Evolutionary conservation across 495 filamentous ascomycete genomes (phyloP).

Genomic region (Hamigera avellanea): DNA sequence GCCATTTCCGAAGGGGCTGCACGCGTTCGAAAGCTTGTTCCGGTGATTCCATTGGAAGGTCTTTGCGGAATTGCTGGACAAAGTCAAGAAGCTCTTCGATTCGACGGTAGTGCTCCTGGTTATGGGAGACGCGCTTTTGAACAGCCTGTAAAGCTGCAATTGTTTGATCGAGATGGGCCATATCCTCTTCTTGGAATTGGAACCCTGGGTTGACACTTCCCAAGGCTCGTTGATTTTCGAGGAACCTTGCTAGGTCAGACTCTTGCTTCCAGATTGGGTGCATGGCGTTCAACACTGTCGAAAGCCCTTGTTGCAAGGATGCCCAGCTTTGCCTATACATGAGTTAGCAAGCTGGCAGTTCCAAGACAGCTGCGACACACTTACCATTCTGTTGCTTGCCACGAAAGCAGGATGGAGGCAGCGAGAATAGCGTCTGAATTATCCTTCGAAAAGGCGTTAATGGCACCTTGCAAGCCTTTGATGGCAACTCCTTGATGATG

Average conservation of each 20-base stretch:
- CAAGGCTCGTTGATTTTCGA: constrained; percentile 50
- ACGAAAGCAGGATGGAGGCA: constrained; percentile 83
- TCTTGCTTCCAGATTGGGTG: constrained; percentile 75
- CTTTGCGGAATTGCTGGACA: constrained; percentile 63
- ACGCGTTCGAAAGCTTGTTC: constrained; percentile 81
- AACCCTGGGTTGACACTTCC: constrained; percentile 40
- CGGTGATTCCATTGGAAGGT: constrained; percentile 59
- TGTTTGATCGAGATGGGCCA: constrained; percentile 50
- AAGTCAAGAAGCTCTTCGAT: constrained; percentile 73
- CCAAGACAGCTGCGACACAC: no score
- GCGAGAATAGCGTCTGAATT: constrained; percentile 90
- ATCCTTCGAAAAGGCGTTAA: constrained; percentile 69
- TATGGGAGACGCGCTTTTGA: constrained; percentile 57
- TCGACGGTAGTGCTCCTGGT: constrained; percentile 60
- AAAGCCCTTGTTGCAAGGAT: constrained; percentile 83
- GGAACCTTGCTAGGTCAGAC: constrained; percentile 73
- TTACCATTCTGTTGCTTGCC: constrained; percentile 96
- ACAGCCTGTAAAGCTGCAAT: constrained; percentile 47
- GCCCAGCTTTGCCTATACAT: constrained; percentile 73
- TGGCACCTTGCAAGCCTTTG: constrained; percentile 78
- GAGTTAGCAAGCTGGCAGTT: constrained; percentile 19
- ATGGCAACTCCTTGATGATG: constrained; percentile 77
- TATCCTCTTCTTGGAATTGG: constrained; percentile 44
- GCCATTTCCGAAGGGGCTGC: constrained; percentile 75
- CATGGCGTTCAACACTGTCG: constrained; percentile 84